These are phyloP conservation scores for Xylaria grammica DNA, from an alignment of 495 filamentous ascomycete species.

Conservation along the genomic window DNA sequence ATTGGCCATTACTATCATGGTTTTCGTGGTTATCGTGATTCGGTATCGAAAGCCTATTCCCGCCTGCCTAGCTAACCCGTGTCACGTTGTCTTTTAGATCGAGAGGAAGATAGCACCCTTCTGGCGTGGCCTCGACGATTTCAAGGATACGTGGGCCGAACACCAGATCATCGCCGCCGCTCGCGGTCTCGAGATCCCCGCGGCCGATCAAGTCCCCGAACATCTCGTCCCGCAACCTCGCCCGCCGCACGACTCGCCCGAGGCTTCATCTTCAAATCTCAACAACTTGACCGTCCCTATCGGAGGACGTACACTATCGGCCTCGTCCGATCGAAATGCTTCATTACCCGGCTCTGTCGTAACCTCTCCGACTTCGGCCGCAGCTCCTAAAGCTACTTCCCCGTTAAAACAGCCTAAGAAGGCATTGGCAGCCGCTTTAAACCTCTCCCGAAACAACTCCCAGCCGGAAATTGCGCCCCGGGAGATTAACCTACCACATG, in stretches of 20 bases:
- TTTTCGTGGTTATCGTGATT: too few relatives aligned
- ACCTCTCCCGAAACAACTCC: slow-evolving; percentile 69
- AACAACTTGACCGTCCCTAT: slow-evolving; percentile 79
- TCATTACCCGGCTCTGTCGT: slow-evolving; percentile 56
- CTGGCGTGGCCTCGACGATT: slow-evolving; percentile 91
- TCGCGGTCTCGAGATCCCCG: slow-evolving; percentile 81
- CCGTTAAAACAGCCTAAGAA: slow-evolving; percentile 74
- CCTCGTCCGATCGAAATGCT: slow-evolving; percentile 67
- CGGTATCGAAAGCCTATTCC: too few relatives aligned
- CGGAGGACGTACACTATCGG: slow-evolving; percentile 72
- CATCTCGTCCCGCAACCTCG: slow-evolving; percentile 62
- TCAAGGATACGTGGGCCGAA: slow-evolving; percentile 88
- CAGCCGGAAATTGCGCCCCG: slow-evolving; percentile 70
- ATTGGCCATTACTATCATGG: slow-evolving; percentile 1
- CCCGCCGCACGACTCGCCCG: slow-evolving; percentile 40
- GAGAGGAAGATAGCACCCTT: slow-evolving; percentile 93
- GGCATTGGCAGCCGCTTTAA: slow-evolving; percentile 79
- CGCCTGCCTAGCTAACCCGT: slow-evolving; percentile 24
- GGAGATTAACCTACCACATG: slow-evolving; percentile 79
- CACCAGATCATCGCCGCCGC: slow-evolving; percentile 91
- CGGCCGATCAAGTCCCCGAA: slow-evolving; percentile 78
- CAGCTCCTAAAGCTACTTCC: slow-evolving; percentile 38
- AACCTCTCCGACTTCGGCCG: slow-evolving; percentile 62
- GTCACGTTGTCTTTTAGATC: slow-evolving; percentile 60
- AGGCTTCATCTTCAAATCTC: slow-evolving; percentile 48